Evolutionary conservation across 441 rosid genomes (phyloP).

Genomic region (Syzygium syzygioides): DNA sequence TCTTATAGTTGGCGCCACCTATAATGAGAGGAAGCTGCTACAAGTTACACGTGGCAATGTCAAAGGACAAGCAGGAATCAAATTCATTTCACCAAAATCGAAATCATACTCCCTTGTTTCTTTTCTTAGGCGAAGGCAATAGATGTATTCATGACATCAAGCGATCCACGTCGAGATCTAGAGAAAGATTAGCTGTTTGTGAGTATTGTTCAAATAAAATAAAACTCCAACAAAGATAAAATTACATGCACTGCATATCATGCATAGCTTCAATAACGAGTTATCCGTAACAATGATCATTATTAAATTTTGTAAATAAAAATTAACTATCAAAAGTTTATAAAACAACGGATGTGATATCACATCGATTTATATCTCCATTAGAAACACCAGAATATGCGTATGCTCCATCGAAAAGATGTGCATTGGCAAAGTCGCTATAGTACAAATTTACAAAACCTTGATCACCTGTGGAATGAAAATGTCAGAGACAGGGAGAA

Average conservation of each 20-base stretch:
- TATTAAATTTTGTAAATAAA: background rate
- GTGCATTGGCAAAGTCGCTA: conserved; percentile 75
- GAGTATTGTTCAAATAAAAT: background rate
- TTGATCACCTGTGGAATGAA: conserved; percentile 57
- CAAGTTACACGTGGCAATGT: background rate
- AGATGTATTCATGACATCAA: background rate
- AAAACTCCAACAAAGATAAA: background rate
- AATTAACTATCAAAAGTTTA: background rate
- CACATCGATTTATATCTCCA: background rate
- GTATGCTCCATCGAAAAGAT: conserved; percentile 58
- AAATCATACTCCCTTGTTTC: background rate
- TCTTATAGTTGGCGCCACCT: background rate
- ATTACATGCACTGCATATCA: background rate
- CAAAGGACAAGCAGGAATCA: background rate
- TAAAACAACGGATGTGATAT: background rate
- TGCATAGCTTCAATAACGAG: background rate
- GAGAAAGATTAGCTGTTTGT: background rate
- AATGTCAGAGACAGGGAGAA: background rate
- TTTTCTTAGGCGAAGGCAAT: background rate
- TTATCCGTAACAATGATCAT: background rate
- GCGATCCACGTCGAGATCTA: background rate
- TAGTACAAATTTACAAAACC: conserved; percentile 88
- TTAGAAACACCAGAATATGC: conserved; percentile 50
- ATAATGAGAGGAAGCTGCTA: background rate
- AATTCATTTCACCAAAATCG: background rate